Conservation (phyloP, 768 basidiomycete species). For the Leccinellum luteum region DNA sequence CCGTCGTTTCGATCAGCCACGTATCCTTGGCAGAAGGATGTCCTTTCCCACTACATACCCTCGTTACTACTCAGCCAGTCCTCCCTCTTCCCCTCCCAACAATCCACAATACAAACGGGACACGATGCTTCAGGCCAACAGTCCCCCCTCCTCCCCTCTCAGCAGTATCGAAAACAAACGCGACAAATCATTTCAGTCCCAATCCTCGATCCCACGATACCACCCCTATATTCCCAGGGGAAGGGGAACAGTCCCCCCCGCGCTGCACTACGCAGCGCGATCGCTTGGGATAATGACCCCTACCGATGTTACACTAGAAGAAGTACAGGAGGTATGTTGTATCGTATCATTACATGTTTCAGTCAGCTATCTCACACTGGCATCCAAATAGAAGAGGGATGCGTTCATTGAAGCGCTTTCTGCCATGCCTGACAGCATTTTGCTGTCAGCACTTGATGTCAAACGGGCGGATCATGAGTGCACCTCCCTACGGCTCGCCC, state of each 20-base stretch:
- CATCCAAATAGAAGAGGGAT: not conserved
- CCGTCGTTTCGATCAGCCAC: not conserved
- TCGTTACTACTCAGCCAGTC: not conserved
- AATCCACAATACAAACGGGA: not conserved
- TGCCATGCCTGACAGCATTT: not conserved
- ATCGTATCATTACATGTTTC: not conserved
- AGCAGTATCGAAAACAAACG: not conserved
- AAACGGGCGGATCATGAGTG: not conserved
- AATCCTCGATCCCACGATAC: not conserved
- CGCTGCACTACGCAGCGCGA: not conserved
- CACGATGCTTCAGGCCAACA: not conserved
- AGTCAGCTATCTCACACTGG: not conserved
- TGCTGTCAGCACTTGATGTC: not conserved
- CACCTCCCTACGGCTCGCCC: not conserved
- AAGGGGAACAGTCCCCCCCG: not conserved
- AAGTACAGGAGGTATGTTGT: not conserved
- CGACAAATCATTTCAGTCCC: not conserved
- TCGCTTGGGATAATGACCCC: not conserved
- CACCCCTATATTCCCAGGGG: not conserved
- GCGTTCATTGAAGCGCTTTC: not conserved
- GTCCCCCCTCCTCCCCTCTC: not conserved
- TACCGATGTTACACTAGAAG: not conserved
- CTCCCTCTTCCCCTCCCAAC: not conserved
- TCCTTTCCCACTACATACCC: too few relatives aligned
- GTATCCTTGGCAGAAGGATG: not conserved